phyloP scores from a whole-genome alignment of 345 rosid species.

The Triadica sebifera region DNA sequence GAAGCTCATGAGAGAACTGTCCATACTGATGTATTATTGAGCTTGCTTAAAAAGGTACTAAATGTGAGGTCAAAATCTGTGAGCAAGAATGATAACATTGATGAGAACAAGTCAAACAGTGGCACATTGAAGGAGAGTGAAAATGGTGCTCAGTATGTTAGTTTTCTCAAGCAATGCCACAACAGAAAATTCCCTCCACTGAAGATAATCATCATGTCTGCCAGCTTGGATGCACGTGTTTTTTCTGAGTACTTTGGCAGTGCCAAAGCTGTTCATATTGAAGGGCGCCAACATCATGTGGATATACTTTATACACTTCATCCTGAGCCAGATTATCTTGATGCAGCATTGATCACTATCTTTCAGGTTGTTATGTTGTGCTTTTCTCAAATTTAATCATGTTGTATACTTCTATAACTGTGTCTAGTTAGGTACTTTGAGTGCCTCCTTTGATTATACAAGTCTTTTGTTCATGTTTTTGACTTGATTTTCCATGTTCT shows the following conservation, averaged over 20 bases:
- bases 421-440: background rate
- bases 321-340: conserved; percentile 73
- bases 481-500: conserved; percentile 8
- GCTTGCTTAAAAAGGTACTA: conserved; percentile 75
- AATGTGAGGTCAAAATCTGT: conserved; percentile 50
- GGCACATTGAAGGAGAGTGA: conserved; percentile 28
- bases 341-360: conserved; percentile 68
- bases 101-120: conserved; percentile 30
- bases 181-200: conserved; percentile 53
- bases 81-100: conserved; percentile 20
- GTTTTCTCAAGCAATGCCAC: conserved; percentile 44
- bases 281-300: conserved; percentile 83
- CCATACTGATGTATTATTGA: conserved; percentile 85
- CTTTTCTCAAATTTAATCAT: conserved; percentile 6
- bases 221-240: conserved; percentile 90
- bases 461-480: too few relatives aligned
- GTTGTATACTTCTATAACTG: background rate
- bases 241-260: conserved; percentile 80
- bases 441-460: background rate
- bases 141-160: conserved; percentile 28
- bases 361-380: conserved; percentile 63
- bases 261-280: conserved; percentile 83
- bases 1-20: conserved; percentile 98
- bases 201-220: conserved; percentile 91
- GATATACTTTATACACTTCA: conserved; percentile 65